These are phyloP conservation scores for Zymoseptoria crescenta DNA, from an alignment of 2,329 filamentous ascomycete species.

Conservation along the genomic window DNA sequence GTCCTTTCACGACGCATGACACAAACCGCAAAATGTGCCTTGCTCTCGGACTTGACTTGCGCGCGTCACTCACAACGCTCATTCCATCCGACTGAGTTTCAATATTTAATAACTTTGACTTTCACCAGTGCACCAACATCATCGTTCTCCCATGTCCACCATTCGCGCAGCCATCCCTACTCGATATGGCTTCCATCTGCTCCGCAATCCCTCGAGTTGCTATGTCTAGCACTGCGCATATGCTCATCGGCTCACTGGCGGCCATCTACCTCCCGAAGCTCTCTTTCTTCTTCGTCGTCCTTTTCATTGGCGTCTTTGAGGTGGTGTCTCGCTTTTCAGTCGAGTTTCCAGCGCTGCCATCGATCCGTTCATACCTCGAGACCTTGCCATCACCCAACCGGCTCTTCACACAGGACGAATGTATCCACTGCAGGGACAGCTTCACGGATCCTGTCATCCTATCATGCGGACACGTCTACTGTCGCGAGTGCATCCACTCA, in stretches of 20 bases:
- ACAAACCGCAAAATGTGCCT: too few species aligned
- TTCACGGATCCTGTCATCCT: not conserved
- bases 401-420: not conserved
- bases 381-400: not conserved
- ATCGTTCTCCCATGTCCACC: too few species aligned
- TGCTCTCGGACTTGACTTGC: too few species aligned
- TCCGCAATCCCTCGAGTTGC: not conserved
- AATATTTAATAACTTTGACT: too few species aligned
- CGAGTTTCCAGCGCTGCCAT: not conserved
- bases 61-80: too few species aligned
- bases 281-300: not conserved
- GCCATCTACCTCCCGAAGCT: not conserved
- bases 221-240: not conserved
- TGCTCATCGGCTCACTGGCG: not conserved
- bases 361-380: not conserved
- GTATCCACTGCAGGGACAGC: not conserved
- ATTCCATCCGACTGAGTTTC: too few species aligned
- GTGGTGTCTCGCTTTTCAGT: not conserved
- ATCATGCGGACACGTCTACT: not conserved
- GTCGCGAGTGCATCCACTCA: not conserved
- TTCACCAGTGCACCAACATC: too few species aligned
- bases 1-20: too few species aligned
- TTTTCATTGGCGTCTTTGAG: not conserved
- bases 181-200: not conserved
- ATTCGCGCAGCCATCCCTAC: too few species aligned